Evolutionary conservation across 1,284 basidiomycete genomes (phyloP), one percentile per base, ranked within the genome.

Genomic region (Schizopora paradoxa): DNA sequence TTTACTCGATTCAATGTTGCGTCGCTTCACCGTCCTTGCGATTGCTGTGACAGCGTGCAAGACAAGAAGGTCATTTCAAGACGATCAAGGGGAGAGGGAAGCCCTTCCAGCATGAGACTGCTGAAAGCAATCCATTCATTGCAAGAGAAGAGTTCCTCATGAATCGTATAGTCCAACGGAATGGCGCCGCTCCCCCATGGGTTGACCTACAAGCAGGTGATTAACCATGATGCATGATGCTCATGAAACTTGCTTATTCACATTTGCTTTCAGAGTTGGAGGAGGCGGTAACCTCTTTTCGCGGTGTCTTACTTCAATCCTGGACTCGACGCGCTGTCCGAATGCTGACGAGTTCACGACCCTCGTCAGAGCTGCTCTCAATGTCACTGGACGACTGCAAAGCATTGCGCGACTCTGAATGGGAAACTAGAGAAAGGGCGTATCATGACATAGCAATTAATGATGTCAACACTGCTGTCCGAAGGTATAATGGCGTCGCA

Each of bases 161-260:
- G 85, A 94, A 94, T 58, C 77, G 91, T 10, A 91, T 94, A 48
- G 77, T 95, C 14, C 85, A 91, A 57, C 70, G 81, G 29, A 88
- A 92, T 56, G 89, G 87, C 11, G 88, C 86, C 2, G 77, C 82
- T 0, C 92, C 91, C n/a, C 86, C 90, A 2, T 95, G 90, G 90
- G 84, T 95, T 3, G 91, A 94, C 62, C 58, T 92, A 26, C 91
- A 93, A 63, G 68, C 72, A 49, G 82, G 83, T 81, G 49, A 43
- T 74, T 55, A 5, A 11, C 22, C 16, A 26, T 5, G 11, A 25
- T 13, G 22, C 33, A 35, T 31, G 7, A 8, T 26, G 4, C 16
- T 14, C 27, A 11, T 47, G n/a, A 23, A n/a, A 16, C 6, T 19
- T 25, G 14, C n/a, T n/a, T 25, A 34, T 19, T 21, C 32, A 28